Percentiles rank a stretch among this genome's conserved stretches.
Conservation (phyloP, 257 asterid species). For the Rehmannia glutinosa region DNA sequence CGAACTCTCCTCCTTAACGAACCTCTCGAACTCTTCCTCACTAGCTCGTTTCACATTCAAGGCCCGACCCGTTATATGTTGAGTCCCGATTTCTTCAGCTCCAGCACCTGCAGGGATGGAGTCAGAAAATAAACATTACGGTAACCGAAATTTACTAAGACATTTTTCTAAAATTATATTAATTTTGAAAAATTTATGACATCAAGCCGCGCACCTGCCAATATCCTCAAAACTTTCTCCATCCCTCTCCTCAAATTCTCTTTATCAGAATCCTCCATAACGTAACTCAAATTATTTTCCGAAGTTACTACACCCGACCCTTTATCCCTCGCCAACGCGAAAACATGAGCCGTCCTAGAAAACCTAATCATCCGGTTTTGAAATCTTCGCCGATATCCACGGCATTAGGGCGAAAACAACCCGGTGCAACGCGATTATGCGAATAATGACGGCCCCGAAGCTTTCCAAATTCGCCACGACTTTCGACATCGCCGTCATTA, state of each 20-base stretch:
- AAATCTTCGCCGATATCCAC: slow-evolving; percentile 58
- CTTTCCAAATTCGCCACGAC: slow-evolving; percentile 36
- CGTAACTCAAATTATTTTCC: slow-evolving; percentile 39
- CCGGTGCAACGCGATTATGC: slow-evolving; percentile 92
- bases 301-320: slow-evolving; percentile 55
- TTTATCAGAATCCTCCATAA: slow-evolving; percentile 35
- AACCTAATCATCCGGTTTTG: slow-evolving; percentile 52
- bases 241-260: slow-evolving; percentile 50
- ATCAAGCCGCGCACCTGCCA: no score
- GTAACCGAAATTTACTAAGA: no score
- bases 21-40: slow-evolving; percentile 45
- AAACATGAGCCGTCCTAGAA: slow-evolving; percentile 62
- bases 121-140: no score
- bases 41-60: slow-evolving; percentile 49
- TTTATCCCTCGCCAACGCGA: slow-evolving; percentile 65
- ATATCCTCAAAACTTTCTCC: slow-evolving; percentile 53
- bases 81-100: slow-evolving; percentile 88
- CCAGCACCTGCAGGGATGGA: slow-evolving; percentile 83
- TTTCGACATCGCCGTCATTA: slow-evolving; percentile 79
- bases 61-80: slow-evolving; percentile 41
- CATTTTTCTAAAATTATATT: no score
- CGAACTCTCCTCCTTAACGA: slow-evolving; percentile 55
- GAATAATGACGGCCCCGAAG: slow-evolving; percentile 55
- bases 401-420: slow-evolving; percentile 60
- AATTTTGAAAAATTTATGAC: no score